A percentile compares a stretch with the other conserved stretches of the same genome.
These are phyloP conservation scores for Penicillium sp. DNA, from an alignment of 2,329 filamentous ascomycete species.

Conservation along the genomic window DNA sequence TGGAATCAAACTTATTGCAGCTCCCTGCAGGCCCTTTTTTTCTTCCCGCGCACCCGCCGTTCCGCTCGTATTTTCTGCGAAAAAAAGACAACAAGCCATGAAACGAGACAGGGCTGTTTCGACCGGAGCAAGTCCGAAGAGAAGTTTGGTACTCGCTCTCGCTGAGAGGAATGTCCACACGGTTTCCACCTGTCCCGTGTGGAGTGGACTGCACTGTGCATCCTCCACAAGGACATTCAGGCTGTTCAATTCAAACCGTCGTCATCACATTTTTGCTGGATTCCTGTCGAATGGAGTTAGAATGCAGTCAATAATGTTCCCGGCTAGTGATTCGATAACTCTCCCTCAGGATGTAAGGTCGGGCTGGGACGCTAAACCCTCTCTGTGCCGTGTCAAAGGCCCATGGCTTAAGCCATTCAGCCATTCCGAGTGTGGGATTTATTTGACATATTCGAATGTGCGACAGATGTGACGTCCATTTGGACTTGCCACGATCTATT, in stretches of 20 bases:
- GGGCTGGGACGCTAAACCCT: constrained; percentile 21
- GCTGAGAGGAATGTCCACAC: not conserved
- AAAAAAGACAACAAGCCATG: not conserved
- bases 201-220: constrained; percentile 8
- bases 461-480: not conserved
- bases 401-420: constrained; percentile 13
- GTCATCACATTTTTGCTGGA: constrained; percentile 9
- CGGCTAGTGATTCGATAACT: constrained; percentile 11
- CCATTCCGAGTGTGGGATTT: constrained; percentile 1
- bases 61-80: not conserved
- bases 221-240: constrained; percentile 13
- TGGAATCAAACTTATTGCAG: constrained; percentile 4
- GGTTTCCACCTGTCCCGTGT: not conserved
- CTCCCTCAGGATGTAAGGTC: constrained; percentile 22
- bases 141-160: not conserved
- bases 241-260: not conserved
- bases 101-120: not conserved
- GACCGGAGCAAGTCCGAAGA: not conserved
- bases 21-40: constrained; percentile 2
- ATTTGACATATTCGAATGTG: not conserved
- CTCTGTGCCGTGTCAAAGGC: constrained; percentile 23
- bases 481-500: not conserved
- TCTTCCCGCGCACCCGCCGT: not conserved
- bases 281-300: constrained; percentile 3
- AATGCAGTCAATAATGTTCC: constrained; percentile 13